phyloP scores from a whole-genome alignment of 148 eudicot species.

The Camellia lanceoleosa region DNA sequence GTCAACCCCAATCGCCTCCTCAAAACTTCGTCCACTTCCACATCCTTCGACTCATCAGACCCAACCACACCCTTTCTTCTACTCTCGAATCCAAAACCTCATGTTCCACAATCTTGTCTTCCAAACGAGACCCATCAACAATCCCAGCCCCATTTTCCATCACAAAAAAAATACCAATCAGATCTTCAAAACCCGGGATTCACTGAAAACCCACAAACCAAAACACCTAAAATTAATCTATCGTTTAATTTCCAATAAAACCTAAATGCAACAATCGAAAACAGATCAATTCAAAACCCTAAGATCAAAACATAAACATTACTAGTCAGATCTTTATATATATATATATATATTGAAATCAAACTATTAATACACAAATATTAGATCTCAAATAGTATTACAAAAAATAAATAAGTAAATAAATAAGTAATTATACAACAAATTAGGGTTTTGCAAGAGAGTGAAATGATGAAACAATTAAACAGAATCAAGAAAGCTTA shows the following conservation, averaged over 20 bases:
- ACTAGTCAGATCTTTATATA: background rate
- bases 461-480: background rate
- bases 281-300: background rate
- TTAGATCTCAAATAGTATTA: conserved; percentile 3
- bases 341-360: too few relatives aligned
- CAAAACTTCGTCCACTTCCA: conserved; percentile 56
- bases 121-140: conserved; percentile 33
- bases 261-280: background rate
- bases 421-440: too few relatives aligned
- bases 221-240: background rate
- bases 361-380: background rate
- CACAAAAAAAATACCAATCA: conserved; percentile 18
- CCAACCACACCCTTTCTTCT: conserved; percentile 28
- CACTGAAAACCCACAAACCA: conserved; percentile 13
- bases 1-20: conserved; percentile 52
- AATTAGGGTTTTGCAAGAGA: conserved; percentile 16
- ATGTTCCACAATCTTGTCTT: conserved; percentile 28
- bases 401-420: too few relatives aligned
- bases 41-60: conserved; percentile 37
- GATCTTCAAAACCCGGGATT: conserved; percentile 29
- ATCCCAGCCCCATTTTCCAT: conserved; percentile 68
- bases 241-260: background rate
- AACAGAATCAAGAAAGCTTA: conserved; percentile 8
- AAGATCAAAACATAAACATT: background rate
- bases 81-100: conserved; percentile 29